Percentiles rank a stretch among this genome's conserved stretches.
Conservation (phyloP, 208 protist genomes). For the Histomonas meleagridis region DNA sequence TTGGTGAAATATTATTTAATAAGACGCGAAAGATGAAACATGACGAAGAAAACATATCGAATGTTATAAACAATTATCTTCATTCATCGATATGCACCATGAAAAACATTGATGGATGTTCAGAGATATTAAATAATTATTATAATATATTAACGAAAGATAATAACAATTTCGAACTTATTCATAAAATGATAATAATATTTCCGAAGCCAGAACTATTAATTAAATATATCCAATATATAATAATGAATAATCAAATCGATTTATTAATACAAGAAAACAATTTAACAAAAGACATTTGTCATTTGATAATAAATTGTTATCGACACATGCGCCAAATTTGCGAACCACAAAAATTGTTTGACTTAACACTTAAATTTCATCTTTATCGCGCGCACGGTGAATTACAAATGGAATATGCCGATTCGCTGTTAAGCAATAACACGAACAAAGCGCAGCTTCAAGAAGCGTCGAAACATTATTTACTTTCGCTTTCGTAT, state of each 20-base stretch:
- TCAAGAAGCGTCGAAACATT: neutral
- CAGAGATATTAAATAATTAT: neutral
- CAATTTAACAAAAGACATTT: neutral
- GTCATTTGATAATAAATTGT: conserved; percentile 12
- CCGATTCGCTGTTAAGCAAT: neutral
- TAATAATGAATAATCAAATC: neutral
- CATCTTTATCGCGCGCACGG: neutral
- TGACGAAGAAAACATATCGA: neutral
- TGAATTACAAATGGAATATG: conserved; percentile 2
- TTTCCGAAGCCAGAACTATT: neutral
- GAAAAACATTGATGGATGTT: neutral
- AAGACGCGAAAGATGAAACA: neutral
- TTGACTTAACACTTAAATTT: neutral
- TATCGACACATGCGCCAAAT: neutral
- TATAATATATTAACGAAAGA: neutral
- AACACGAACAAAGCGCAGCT: neutral
- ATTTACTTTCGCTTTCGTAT: neutral
- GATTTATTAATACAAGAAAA: neutral
- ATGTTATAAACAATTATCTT: neutral
- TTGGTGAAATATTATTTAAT: neutral
- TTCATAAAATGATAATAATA: neutral
- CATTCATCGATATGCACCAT: neutral
- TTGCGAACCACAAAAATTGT: neutral
- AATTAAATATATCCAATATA: neutral
- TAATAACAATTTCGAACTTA: neutral